Evolutionary conservation across 768 basidiomycete species (phyloP).

Genomic region (Roridomyces roridus): DNA sequence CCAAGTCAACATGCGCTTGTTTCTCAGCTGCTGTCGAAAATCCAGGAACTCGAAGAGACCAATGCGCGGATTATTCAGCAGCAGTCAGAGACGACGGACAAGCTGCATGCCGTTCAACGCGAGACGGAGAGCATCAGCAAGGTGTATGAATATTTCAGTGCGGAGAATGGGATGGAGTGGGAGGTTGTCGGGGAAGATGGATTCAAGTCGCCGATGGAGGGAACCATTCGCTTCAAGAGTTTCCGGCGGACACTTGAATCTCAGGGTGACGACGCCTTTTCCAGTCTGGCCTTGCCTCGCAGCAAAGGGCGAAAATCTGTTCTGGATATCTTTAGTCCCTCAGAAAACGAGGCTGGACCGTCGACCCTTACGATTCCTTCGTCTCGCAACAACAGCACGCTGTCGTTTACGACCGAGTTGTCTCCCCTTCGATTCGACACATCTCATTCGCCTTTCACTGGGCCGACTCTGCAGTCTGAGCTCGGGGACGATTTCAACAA

Average conservation of each 20-base stretch:
- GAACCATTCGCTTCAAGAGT: constrained; percentile 36
- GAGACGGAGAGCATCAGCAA: constrained; percentile 75
- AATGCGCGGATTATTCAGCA: constrained; percentile 71
- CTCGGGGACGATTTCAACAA: constrained; percentile 60
- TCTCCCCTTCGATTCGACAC: constrained; percentile 40
- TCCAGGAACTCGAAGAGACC: constrained; percentile 77
- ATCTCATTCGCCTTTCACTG: constrained; percentile 24
- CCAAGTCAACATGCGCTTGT: constrained; percentile 59
- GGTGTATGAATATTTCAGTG: constrained; percentile 71
- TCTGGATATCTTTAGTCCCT: constrained; percentile 64
- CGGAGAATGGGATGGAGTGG: constrained; percentile 57
- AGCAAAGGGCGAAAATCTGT: constrained; percentile 57
- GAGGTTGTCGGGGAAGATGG: constrained; percentile 41
- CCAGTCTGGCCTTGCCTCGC: constrained; percentile 12
- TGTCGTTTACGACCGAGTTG: constrained; percentile 43
- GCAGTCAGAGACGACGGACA: constrained; percentile 64
- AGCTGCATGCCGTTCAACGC: constrained; percentile 71
- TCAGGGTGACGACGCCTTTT: neutral
- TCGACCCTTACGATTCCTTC: constrained; percentile 25
- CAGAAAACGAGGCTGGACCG: constrained; percentile 33
- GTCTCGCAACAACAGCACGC: constrained; percentile 37
- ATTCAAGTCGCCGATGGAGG: constrained; percentile 29
- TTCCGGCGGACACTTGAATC: constrained; percentile 28
- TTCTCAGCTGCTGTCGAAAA: constrained; percentile 75
- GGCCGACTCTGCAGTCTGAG: constrained; percentile 59